Base-by-base conservation (phyloP, 2,329 filamentous ascomycete species). In the Didymella lethalis region DNA sequence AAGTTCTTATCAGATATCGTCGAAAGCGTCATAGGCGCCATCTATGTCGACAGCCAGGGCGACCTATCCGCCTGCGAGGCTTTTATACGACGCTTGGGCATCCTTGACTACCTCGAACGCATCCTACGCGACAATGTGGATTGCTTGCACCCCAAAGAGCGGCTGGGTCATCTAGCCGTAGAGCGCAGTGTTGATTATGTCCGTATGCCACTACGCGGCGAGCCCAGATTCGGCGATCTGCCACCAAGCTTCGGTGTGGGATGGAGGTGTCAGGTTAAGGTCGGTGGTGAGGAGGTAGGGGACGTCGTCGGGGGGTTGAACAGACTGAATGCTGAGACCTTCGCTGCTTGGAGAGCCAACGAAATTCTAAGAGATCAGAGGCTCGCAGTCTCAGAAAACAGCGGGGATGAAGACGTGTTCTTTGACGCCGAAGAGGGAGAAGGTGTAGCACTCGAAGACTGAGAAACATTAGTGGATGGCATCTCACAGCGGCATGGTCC, bases 1-100 rank as follows among this genome's bases (percentile, higher is more conserved):
- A 70, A 71, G 23, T 67, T 66, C 25, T 52, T 71, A n/a, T 70
- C 67, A 12, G 67, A 71, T 74, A 78, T 97, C 7, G 82, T 97
- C 10, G 94, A 98, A 78, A 86, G 86, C 31, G 74, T 96, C 0
- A 76, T 98, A 0, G 94, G 91, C 0, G 93, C 93, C 0, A 83
- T 97, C 0, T 97, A 90, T 81, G 81, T 97, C 20, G 95, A 98
- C 74, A 90, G 64, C 4, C 60, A 51, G 7, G 67, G 66, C 20
- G 62, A 59, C 47, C 59, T 69, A 10, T 23, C 53, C 8, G 54
- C 73, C 0, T 96, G 92, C 67, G 80, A 83, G 48, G 69, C 52
- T 0, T 82, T 97, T 36, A 73, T 92, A 0, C 82, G 85, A 44
- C 78, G 80, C 0, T 78, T 92, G 3, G 92, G 92, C 0, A 80